Base-by-base conservation (phyloP, 192 early-diverging fungal genomes). In the Coemansia reversa region DNA sequence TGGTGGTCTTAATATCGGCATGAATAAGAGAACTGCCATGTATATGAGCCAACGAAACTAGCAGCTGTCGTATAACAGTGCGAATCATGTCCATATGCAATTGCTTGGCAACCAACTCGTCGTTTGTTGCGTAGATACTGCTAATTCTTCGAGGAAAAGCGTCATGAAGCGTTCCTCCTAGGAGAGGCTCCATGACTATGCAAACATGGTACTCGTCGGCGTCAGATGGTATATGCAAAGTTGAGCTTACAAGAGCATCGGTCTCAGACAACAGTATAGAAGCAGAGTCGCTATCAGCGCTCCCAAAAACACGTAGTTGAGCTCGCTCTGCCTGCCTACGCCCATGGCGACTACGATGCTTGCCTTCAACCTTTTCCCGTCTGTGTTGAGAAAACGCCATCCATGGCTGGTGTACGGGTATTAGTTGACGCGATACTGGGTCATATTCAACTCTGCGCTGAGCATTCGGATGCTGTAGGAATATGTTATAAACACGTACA, bases 1-100 rank as follows among this genome's bases (percentile, higher is more conserved):
- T 97, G 42, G 92, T 92, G 72, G 91, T 89, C 85, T 99, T 99
- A 52, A 98, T 87, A 53, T 94, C 94, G 4, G 93, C 90, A 60
- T 95, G 94, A 28, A 97, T 83, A 51, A 96, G 87, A 8, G 89
- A 85, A 62, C 83, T 84, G 55, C 82, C 81, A 68, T 99, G 97
- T 68, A 99, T 84, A 58, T 92, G 94, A 9, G 85, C 86, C 52
- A 98, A 82, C 2, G 94, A 94, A 32, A 85, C 76, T 2, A 99
- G 81, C 33, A 98, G 66, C 69, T 99, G 97, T 50, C 88, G 83
- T 22, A 86, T 78, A 11, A 97, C 85, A 32, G 91, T 90, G 73
- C 97, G 97, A 70, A 95, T 73, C 77, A 80, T 80, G 60, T 74
- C 72, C 58, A 80, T 70, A 48, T 80, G 77, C 45, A 74, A 58